phyloP scores from a whole-genome alignment of 257 asterid species.

The Nicotiana benthamiana region DNA sequence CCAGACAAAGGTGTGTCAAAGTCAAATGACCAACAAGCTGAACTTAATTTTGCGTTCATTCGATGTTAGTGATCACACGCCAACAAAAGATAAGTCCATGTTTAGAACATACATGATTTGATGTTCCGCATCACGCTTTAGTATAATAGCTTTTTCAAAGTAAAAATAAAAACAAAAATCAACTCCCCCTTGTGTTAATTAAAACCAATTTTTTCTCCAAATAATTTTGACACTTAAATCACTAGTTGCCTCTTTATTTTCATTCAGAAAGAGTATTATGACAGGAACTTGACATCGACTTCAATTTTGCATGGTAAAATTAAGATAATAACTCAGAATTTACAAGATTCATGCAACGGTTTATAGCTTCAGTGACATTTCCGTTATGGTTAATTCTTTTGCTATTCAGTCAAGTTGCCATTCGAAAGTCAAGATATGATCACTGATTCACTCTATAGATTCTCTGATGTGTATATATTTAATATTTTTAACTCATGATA shows the following conservation, averaged over 20 bases:
- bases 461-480: neutral
- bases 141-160: neutral
- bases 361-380: constrained; percentile 11
- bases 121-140: neutral
- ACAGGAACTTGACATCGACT: constrained; percentile 5
- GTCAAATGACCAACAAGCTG: neutral
- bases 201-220: neutral
- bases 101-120: neutral
- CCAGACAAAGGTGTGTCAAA: neutral
- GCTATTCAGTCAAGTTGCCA: neutral
- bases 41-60: neutral
- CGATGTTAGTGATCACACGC: neutral
- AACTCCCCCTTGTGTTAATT: neutral
- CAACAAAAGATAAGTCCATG: neutral
- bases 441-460: too few relatives aligned
- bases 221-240: neutral
- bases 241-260: neutral
- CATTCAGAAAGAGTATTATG: neutral
- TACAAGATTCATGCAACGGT: constrained; percentile 18
- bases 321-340: neutral
- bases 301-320: constrained; percentile 19
- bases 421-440: constrained; percentile 11
- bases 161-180: neutral
- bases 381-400: neutral
- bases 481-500: neutral